A percentile compares a stretch with the other conserved stretches of the same genome.
Evolutionary conservation across 2,329 filamentous ascomycete species (phyloP).

Genomic region (Venturia effusa): DNA sequence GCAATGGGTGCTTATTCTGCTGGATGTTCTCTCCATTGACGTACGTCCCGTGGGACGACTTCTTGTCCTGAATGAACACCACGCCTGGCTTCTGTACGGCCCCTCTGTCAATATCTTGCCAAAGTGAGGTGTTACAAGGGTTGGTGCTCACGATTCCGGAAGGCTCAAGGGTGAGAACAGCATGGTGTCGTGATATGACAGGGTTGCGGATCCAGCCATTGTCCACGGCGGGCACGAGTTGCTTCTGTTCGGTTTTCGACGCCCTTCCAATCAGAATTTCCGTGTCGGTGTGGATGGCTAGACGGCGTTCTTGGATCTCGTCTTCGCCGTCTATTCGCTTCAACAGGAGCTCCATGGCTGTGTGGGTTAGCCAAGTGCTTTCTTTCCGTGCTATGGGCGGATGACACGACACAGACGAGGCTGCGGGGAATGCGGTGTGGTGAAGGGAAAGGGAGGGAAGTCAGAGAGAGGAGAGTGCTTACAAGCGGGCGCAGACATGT

Average conservation of each 20-base stretch:
- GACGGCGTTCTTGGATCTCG: conserved; percentile 25
- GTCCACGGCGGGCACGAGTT: conserved; percentile 27
- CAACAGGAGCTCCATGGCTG: conserved; percentile 6
- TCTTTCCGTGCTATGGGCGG: not conserved
- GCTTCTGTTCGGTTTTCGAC: conserved; percentile 31
- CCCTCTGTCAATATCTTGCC: not conserved
- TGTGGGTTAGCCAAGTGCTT: conserved; percentile 8
- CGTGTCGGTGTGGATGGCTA: conserved; percentile 12
- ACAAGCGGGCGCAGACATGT: not conserved
- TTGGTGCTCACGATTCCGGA: not conserved
- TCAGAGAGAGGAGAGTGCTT: not conserved
- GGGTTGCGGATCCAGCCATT: conserved; percentile 63
- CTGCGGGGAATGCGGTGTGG: not conserved
- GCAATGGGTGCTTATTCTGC: conserved; percentile 18
- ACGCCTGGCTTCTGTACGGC: not conserved
- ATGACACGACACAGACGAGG: not conserved
- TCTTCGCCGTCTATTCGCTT: conserved; percentile 29
- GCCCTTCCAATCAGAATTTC: conserved; percentile 31
- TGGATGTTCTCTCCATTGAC: conserved; percentile 34
- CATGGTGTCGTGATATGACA: conserved; percentile 62
- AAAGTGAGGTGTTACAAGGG: not conserved
- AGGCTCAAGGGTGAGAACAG: conserved; percentile 29
- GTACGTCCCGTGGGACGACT: conserved; percentile 52
- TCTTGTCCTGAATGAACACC: conserved; percentile 42
- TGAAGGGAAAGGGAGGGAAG: not conserved